phyloP scores from a whole-genome alignment of 2,329 filamentous ascomycete species.

The Fusarium citri region DNA sequence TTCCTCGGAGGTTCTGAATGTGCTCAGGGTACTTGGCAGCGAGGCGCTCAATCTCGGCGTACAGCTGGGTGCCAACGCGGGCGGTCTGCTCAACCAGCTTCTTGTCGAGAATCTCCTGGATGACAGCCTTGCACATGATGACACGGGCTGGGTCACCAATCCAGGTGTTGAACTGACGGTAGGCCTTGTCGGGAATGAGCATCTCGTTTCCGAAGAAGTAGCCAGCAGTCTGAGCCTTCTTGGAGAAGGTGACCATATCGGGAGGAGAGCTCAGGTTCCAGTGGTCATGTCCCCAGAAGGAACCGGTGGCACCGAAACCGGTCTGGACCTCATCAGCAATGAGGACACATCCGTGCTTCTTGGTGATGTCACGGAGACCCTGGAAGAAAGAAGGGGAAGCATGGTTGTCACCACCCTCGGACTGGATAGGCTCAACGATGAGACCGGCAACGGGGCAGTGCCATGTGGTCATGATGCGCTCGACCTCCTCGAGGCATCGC shows the following conservation, averaged over 20 bases:
- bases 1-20: constrained; percentile 79
- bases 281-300: constrained; percentile 90
- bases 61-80: constrained; percentile 75
- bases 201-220: constrained; percentile 84
- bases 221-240: constrained; percentile 87
- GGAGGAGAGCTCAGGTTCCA: constrained; percentile 79
- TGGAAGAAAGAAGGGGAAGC: constrained; percentile 83
- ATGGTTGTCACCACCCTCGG: constrained; percentile 87
- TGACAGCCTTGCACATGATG: constrained; percentile 81
- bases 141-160: constrained; percentile 85
- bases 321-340: constrained; percentile 91
- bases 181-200: constrained; percentile 82
- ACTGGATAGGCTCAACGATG: constrained; percentile 84
- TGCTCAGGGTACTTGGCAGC: constrained; percentile 74
- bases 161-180: constrained; percentile 90
- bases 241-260: constrained; percentile 89
- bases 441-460: constrained; percentile 79
- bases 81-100: constrained; percentile 75
- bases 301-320: constrained; percentile 82
- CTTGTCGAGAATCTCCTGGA: constrained; percentile 77
- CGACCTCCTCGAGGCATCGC: constrained; percentile 78
- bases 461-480: constrained; percentile 73
- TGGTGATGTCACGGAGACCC: constrained; percentile 77
- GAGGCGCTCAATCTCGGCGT: constrained; percentile 71
- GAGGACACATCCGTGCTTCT: constrained; percentile 75